These are phyloP conservation scores for Galium porrigens DNA, from an alignment of 305 asterid species.

Conservation along the genomic window DNA sequence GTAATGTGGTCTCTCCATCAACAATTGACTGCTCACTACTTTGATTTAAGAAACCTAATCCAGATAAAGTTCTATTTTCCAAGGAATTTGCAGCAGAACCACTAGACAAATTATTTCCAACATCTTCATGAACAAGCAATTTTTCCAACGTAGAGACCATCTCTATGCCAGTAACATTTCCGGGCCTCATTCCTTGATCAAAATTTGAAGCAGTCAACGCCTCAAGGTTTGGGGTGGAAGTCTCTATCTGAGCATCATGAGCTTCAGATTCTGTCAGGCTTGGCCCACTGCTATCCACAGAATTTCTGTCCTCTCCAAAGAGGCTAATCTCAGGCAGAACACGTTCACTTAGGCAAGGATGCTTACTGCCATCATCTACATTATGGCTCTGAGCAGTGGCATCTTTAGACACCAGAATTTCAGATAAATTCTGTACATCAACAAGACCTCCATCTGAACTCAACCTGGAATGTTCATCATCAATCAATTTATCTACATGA, in stretches of 20 bases:
- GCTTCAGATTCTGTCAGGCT: slow-evolving; percentile 18
- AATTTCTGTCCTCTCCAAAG: slow-evolving; percentile 16
- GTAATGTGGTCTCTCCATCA: slow-evolving; percentile 21
- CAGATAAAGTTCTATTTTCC: slow-evolving; percentile 18
- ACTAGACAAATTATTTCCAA: slow-evolving; percentile 4
- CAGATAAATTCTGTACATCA: slow-evolving; percentile 14
- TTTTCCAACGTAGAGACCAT: slow-evolving; percentile 14
- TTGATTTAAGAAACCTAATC: slow-evolving; percentile 16
- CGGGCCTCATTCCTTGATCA: slow-evolving; percentile 23
- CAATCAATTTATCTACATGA: slow-evolving; percentile 14
- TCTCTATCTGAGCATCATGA: slow-evolving; percentile 19
- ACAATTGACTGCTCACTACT: slow-evolving; percentile 15
- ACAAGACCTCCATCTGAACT: slow-evolving; percentile 17
- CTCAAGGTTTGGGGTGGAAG: slow-evolving; percentile 14
- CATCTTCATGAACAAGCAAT: neutral
- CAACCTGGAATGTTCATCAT: slow-evolving; percentile 15
- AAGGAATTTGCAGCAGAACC: slow-evolving; percentile 14
- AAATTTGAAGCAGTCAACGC: slow-evolving; percentile 21
- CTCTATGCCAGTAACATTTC: slow-evolving; percentile 17
- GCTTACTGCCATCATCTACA: slow-evolving; percentile 18
- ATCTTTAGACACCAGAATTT: slow-evolving; percentile 15
- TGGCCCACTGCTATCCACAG: slow-evolving; percentile 22
- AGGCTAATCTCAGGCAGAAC: slow-evolving; percentile 16
- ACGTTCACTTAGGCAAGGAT: slow-evolving; percentile 18
- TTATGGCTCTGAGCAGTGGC: slow-evolving; percentile 12